phyloP scores from a whole-genome alignment of 2,329 filamentous ascomycete genomes.

The Sclerotinia trifoliorum region DNA sequence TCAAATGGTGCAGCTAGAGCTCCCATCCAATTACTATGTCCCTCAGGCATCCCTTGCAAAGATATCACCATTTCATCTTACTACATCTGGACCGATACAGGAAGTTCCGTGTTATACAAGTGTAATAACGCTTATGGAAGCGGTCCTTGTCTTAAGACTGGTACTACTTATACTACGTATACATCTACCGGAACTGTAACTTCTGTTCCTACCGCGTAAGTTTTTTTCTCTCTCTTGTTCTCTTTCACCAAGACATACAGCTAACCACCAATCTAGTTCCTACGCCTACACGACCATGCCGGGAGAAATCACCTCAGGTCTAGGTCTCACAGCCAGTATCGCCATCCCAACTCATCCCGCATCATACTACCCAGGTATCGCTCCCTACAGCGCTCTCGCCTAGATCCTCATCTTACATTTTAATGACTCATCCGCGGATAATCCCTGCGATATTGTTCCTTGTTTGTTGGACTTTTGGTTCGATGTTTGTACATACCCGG shows the following conservation, averaged over 20 bases:
- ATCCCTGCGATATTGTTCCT: background rate
- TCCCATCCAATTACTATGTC: constrained; percentile 54
- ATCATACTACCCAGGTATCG: constrained; percentile 26
- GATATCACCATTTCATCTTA: constrained; percentile 52
- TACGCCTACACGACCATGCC: constrained; percentile 33
- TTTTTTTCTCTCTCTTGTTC: background rate
- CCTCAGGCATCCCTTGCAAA: constrained; percentile 51
- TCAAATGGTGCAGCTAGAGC: constrained; percentile 44
- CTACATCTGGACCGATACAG: constrained; percentile 52
- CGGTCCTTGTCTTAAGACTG: constrained; percentile 46
- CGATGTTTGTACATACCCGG: background rate
- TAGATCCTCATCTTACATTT: background rate
- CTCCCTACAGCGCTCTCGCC: constrained; percentile 27
- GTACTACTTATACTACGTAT: constrained; percentile 26
- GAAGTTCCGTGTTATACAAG: constrained; percentile 44
- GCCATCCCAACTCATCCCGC: constrained; percentile 30
- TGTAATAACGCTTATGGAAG: constrained; percentile 52
- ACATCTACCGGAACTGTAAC: constrained; percentile 22
- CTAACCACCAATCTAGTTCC: constrained; percentile 16
- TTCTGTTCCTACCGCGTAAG: constrained; percentile 24
- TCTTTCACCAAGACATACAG: background rate
- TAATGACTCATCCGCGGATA: background rate
- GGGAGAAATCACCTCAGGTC: constrained; percentile 27
- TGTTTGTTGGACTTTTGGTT: background rate
- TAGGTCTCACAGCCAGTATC: constrained; percentile 30